Evolutionary conservation across 495 filamentous ascomycete genomes (phyloP), one percentile per base, ranked within the genome.

Genomic region (Diplogelasinospora grovesii): DNA sequence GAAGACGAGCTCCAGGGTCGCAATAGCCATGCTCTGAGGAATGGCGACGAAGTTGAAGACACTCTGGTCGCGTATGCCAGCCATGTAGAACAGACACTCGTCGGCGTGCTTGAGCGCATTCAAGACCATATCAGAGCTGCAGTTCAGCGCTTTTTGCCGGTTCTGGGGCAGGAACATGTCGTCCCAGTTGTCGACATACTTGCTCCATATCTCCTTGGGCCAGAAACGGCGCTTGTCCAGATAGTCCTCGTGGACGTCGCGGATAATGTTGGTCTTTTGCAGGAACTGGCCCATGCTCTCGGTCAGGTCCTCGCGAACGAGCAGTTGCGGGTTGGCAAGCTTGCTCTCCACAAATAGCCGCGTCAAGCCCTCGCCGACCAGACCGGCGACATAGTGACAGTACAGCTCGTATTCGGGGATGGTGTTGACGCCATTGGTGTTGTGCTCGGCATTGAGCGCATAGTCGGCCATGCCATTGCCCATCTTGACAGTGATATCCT

Each of bases 31-130:
- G 45, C 81, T 69, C 64, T 98, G 92, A n/a, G 92, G 92, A 51
- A 98, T 98, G 29, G 93, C 90, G 29, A 86, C 86, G 60, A 98
- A 98, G 71, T 98, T 97, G 82, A 98, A 98, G n/a, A 95, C 88
- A 60, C 85, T 92, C 67, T 97, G 92, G 61, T 98, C 92, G 43
- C 84, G 86, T 30, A 97, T 74, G 15, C 89, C 93, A 16, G 93
- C 93, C 66, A 98, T 85, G 70, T 98, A 98, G 69, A 89, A 97
- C 7, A 98, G 68, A 63, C 89, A 96, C 52, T 97, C 87, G 46
- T 94, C 86, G 21, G 79, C 87, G 49, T 95, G 88, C 57, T 78
- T 73, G 32, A 98, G 74, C 14, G 89, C 83, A 41, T 90, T 85
- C 26, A 97, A 68, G 15, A 95, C 80, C 90, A 98, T 93, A 52